Conservation (phyloP, 192 early-diverging fungal species). For the Podila clonocystis region DNA sequence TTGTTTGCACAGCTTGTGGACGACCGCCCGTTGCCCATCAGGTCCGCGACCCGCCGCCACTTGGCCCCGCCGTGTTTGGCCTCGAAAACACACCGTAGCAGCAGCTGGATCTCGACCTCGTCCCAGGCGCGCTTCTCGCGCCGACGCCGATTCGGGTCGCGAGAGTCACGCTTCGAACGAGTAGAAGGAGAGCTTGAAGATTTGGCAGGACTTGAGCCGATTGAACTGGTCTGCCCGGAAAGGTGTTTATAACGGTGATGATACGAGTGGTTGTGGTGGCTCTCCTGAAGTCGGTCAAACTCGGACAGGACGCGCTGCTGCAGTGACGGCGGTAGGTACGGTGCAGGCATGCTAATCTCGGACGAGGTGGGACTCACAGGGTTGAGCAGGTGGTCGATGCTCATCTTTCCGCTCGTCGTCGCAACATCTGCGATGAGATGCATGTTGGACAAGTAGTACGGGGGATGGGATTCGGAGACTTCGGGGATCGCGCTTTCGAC, state of each 20-base stretch:
- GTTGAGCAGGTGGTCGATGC: not conserved
- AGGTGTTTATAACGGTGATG: not conserved
- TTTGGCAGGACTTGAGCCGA: not conserved
- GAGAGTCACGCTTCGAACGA: not conserved
- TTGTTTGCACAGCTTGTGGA: not conserved
- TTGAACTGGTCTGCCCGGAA: not conserved
- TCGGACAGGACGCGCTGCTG: not conserved
- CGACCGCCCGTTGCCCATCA: not conserved
- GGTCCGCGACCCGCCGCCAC: not conserved
- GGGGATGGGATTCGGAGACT: not conserved
- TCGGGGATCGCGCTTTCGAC: not conserved
- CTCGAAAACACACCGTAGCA: not conserved
- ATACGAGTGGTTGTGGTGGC: not conserved
- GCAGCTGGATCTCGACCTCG: not conserved
- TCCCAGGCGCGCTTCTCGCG: conserved; percentile 4
- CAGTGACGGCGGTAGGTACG: not conserved
- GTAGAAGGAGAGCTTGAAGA: not conserved
- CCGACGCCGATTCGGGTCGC: not conserved
- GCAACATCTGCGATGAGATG: not conserved
- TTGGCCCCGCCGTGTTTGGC: not conserved
- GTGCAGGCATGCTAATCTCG: not conserved
- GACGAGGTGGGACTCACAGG: not conserved
- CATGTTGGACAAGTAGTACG: not conserved
- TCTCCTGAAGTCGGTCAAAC: not conserved
- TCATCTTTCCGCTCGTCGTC: not conserved